A percentile compares a stretch with the other conserved stretches of the same genome.
Conservation (phyloP, 1,284 basidiomycete genomes). For the Moesziomyces antarcticus region DNA sequence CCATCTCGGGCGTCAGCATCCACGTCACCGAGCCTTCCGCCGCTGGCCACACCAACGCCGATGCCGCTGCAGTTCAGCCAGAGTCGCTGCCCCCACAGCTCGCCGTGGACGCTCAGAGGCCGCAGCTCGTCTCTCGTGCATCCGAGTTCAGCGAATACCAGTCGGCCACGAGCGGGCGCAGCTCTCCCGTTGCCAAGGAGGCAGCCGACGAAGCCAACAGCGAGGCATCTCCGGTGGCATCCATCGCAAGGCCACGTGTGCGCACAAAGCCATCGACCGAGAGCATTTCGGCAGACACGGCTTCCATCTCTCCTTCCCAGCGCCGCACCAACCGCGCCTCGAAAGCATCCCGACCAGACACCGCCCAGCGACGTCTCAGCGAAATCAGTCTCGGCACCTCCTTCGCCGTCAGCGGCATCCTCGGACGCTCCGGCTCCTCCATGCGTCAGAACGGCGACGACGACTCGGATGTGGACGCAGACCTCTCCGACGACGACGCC, state of each 20-base stretch:
- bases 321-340: slow-evolving; percentile 24
- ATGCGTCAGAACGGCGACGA: slow-evolving; percentile 27
- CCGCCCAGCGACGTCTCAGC: slow-evolving; percentile 46
- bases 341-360: slow-evolving; percentile 38
- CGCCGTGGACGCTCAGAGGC: slow-evolving; percentile 4
- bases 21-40: slow-evolving; percentile 17
- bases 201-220: slow-evolving; percentile 13
- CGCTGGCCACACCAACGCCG: background rate
- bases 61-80: background rate
- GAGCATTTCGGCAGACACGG: slow-evolving; percentile 7
- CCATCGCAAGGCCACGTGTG: slow-evolving; percentile 5
- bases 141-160: slow-evolving; percentile 40
- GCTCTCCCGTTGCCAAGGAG: slow-evolving; percentile 20
- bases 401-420: slow-evolving; percentile 54
- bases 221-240: slow-evolving; percentile 16
- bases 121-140: slow-evolving; percentile 23
- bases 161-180: slow-evolving; percentile 39
- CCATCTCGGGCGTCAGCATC: slow-evolving; percentile 27
- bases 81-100: slow-evolving; percentile 8
- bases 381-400: slow-evolving; percentile 58
- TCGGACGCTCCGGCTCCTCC: slow-evolving; percentile 21
- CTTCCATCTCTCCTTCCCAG: slow-evolving; percentile 27
- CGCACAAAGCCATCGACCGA: slow-evolving; percentile 6
- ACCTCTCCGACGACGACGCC: slow-evolving; percentile 49
- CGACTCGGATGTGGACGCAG: slow-evolving; percentile 48